Evolutionary conservation across 208 protist genomes (phyloP), one percentile per base, ranked within the genome.

Genomic region (Trichomonas vaginalis): DNA sequence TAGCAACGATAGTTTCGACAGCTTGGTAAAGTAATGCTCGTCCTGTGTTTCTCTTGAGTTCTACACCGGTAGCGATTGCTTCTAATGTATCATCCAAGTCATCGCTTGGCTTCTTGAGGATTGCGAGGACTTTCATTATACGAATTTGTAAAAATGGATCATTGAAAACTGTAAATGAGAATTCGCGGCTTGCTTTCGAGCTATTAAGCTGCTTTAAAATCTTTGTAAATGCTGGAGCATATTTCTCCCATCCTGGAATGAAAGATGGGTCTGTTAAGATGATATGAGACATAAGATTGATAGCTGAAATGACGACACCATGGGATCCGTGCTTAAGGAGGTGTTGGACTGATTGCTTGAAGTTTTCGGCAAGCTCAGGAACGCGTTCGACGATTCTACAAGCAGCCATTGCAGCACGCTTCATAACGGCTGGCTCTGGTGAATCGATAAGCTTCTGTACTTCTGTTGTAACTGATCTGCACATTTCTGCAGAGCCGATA

Each of bases 191-290:
- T 92, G 86, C n/a, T 47, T 51, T 92, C n/a, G 86, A 92, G 17
- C 12, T 42, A 32, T 48, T 51, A 9, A 92, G 21, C 56, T 92
- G 86, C 27, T 92, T 92, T 3, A 92, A 45, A 35, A 92, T 92
- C 37, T 92, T 92, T 51, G 86, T 92, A 92, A 92, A 92, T 51
- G 86, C 45, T 92, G 86, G n/a, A 3, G 45, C 12, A 47, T 92
- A 92, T 51, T 45, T 23, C 17, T 51, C 15, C 15, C 12, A 92
- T 51, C 15, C 42, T 35, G 15, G 9, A 51, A n/a, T n/a, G 27
- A 92, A 92, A 35, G 40, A 56, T 47, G 86, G 27, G 8, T 51
- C 40, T 8, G 4, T 39, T 51, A 14, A 27, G 17, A 92, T 51
- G 17, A 92, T 51, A 39, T 48, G 45, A 17, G 40, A 23, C 86